Conservation (phyloP, 805 yeast genomes). For the Kodamaea fukazawae region DNA sequence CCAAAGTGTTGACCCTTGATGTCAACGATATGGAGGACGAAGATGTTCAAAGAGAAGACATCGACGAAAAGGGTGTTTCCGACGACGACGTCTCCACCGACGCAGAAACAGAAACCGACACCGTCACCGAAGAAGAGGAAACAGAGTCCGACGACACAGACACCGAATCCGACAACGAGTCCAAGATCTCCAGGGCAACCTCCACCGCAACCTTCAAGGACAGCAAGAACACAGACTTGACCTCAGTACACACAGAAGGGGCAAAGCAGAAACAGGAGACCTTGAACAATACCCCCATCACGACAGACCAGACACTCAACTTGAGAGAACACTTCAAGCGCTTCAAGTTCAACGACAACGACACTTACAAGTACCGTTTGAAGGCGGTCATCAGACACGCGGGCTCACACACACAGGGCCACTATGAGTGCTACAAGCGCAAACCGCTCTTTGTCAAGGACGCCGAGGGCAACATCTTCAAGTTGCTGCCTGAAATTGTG, state of each 20-base stretch:
- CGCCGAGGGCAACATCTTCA: conserved; percentile 38
- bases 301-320: conserved; percentile 36
- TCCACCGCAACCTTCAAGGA: conserved; percentile 12
- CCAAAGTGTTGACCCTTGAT: conserved; percentile 23
- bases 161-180: conserved; percentile 16
- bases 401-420: conserved; percentile 88
- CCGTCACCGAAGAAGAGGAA: conserved; percentile 11
- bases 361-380: conserved; percentile 51
- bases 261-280: conserved; percentile 31
- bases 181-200: conserved; percentile 9
- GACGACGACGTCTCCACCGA: conserved; percentile 26
- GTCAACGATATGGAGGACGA: conserved; percentile 30
- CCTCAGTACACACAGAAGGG: conserved; percentile 9
- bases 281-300: conserved; percentile 36
- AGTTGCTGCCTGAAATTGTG: conserved; percentile 40
- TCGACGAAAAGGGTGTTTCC: conserved; percentile 33
- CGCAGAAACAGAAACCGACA: conserved; percentile 14
- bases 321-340: conserved; percentile 35
- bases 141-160: conserved; percentile 22
- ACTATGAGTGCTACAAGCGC: conserved; percentile 81
- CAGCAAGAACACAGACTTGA: conserved; percentile 4
- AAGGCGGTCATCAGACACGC: conserved; percentile 78
- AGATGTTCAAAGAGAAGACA: conserved; percentile 37
- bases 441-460: conserved; percentile 62
- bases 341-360: conserved; percentile 40